A percentile compares a stretch with the other conserved stretches of the same genome.
phyloP scores from a whole-genome alignment of 2,329 filamentous ascomycete species.

The Chrysoporthe puriensis region DNA sequence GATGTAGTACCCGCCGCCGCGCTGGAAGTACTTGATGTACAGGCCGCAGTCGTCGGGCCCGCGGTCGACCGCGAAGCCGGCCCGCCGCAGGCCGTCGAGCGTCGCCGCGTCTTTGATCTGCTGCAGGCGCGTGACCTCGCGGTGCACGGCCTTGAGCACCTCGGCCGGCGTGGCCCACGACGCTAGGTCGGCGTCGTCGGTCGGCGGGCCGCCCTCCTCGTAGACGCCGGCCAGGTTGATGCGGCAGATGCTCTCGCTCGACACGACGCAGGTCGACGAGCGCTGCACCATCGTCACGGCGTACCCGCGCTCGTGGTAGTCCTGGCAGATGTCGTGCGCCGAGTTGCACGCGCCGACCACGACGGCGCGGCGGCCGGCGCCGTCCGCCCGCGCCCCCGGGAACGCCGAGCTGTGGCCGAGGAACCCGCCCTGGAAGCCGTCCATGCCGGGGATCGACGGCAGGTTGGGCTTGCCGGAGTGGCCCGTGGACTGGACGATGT shows the following conservation, averaged over 20 bases:
- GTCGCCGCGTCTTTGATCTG: slow-evolving; percentile 43
- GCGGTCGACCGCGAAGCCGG: slow-evolving; percentile 63
- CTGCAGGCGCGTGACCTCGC: slow-evolving; percentile 41
- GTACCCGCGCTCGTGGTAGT: slow-evolving; percentile 68
- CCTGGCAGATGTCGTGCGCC: slow-evolving; percentile 70
- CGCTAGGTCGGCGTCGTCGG: slow-evolving; percentile 68
- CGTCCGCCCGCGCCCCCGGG: slow-evolving; percentile 51
- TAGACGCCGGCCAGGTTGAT: slow-evolving; percentile 57
- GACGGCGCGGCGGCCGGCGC: slow-evolving; percentile 61
- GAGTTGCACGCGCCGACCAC: slow-evolving; percentile 73
- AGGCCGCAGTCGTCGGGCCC: slow-evolving; percentile 62
- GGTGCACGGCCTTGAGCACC: slow-evolving; percentile 63
- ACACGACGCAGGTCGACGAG: slow-evolving; percentile 66
- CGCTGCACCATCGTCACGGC: slow-evolving; percentile 72
- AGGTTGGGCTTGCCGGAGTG: slow-evolving; percentile 50
- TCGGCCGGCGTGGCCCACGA: slow-evolving; percentile 61
- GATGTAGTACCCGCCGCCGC: slow-evolving; percentile 72
- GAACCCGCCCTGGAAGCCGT: slow-evolving; percentile 60
- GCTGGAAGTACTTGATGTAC: slow-evolving; percentile 65
- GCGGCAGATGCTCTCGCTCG: slow-evolving; percentile 55
- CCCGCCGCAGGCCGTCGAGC: slow-evolving; percentile 52
- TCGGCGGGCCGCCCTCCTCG: slow-evolving; percentile 56
- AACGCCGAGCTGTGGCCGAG: slow-evolving; percentile 68
- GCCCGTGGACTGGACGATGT: slow-evolving; percentile 59
- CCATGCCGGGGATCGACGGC: slow-evolving; percentile 43